A percentile compares a stretch with the other conserved stretches of the same genome.
Evolutionary conservation across 345 rosid genomes (phyloP).

Genomic region (Populus tremula): DNA sequence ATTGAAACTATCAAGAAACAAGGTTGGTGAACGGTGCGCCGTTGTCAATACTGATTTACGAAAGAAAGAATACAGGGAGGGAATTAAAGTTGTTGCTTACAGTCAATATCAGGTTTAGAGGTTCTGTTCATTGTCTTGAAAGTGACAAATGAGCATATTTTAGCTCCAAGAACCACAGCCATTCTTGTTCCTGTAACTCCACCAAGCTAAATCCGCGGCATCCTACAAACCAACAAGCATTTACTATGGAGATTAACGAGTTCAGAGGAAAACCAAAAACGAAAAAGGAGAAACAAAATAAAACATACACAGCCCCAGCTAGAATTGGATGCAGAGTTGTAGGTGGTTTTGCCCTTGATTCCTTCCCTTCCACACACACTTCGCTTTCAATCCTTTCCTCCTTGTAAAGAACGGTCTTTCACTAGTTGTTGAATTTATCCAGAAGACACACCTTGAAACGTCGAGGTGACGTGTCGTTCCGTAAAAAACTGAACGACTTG

Average conservation of each 20-base stretch:
- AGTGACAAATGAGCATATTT: conserved; percentile 16
- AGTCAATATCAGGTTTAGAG: conserved; percentile 8
- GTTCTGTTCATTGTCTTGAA: conserved; percentile 10
- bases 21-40: background rate
- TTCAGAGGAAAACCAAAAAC: background rate
- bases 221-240: background rate
- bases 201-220: background rate
- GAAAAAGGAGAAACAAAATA: background rate
- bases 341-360: background rate
- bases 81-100: conserved; percentile 21
- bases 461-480: background rate
- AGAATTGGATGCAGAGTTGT: background rate
- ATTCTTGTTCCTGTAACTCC: conserved; percentile 14
- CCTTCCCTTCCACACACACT: background rate
- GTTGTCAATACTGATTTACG: background rate
- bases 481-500: background rate
- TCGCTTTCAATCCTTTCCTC: background rate
- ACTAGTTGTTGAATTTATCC: background rate
- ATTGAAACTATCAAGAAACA: background rate
- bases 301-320: background rate
- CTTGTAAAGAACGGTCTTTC: background rate
- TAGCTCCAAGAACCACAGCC: conserved; percentile 34
- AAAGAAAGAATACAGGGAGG: background rate
- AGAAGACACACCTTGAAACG: background rate
- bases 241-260: background rate